A percentile compares a stretch with the other conserved stretches of the same genome.
phyloP scores from a whole-genome alignment of 768 basidiomycete species.

The Boletus sp. region DNA sequence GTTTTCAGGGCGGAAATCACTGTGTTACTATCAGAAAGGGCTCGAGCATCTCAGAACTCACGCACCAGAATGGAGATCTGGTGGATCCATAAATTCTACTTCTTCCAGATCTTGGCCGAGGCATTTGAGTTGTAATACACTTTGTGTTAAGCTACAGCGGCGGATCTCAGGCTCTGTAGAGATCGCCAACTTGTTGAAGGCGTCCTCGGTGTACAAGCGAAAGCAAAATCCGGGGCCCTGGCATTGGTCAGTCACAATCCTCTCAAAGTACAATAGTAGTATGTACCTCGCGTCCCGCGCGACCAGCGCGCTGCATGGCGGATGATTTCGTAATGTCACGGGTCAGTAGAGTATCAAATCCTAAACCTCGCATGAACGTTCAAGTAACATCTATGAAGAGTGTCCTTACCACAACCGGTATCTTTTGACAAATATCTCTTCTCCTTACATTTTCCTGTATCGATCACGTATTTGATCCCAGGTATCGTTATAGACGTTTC shows the following conservation, averaged over 20 bases:
- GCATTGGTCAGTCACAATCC: neutral
- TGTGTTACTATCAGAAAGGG: conserved; percentile 22
- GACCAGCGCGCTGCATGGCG: conserved; percentile 91
- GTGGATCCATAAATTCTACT: conserved; percentile 87
- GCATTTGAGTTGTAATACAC: conserved; percentile 82
- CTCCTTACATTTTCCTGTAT: conserved; percentile 95
- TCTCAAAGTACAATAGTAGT: neutral
- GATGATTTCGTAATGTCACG: conserved; percentile 85
- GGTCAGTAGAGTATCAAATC: conserved; percentile 83
- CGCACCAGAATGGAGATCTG: conserved; percentile 71
- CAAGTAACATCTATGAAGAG: neutral
- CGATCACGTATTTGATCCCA: conserved; percentile 92
- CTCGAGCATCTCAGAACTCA: neutral
- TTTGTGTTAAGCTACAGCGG: conserved; percentile 79
- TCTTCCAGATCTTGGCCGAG: conserved; percentile 76
- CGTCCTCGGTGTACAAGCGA: conserved; percentile 84
- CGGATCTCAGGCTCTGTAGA: conserved; percentile 87
- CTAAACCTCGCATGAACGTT: conserved; percentile 36
- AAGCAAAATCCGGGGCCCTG: conserved; percentile 85
- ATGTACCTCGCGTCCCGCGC: conserved; percentile 87
- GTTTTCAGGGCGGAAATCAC: conserved; percentile 63
- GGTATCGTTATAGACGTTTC: conserved; percentile 98
- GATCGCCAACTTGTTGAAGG: conserved; percentile 61
- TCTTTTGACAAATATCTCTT: conserved; percentile 75
- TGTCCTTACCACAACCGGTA: conserved; percentile 58